A percentile compares a stretch with the other conserved stretches of the same genome.
Evolutionary conservation across 768 basidiomycete genomes (phyloP).

Genomic region (Roridomyces roridus): DNA sequence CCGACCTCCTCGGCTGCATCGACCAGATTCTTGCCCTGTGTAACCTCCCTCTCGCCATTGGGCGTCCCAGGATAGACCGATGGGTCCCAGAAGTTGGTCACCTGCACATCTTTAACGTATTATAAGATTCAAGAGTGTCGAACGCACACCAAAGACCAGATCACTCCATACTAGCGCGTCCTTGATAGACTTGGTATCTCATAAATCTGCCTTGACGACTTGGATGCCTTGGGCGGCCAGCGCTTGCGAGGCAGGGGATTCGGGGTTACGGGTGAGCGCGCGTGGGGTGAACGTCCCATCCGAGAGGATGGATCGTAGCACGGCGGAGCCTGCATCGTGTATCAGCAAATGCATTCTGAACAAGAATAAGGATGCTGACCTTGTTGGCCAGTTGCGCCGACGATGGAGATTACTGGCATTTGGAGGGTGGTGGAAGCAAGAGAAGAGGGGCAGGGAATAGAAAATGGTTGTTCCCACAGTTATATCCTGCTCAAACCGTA

Average conservation of each 20-base stretch:
- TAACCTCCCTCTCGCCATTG: neutral
- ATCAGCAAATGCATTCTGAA: no score
- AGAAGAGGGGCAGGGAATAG: no score
- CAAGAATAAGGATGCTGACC: no score
- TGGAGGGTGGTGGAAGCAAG: no score
- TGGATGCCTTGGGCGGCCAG: neutral
- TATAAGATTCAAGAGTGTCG: no score
- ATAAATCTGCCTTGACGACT: neutral
- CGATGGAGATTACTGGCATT: no score
- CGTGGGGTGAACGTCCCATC: neutral
- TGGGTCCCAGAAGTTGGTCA: slow-evolving; percentile 10
- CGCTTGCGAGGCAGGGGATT: neutral
- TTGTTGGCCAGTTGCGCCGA: no score
- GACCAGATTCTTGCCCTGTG: slow-evolving; percentile 11
- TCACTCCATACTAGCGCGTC: slow-evolving; percentile 19
- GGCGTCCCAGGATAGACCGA: neutral
- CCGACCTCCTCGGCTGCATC: slow-evolving; percentile 14
- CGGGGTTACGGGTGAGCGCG: neutral
- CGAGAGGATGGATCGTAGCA: neutral
- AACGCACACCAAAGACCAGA: slow-evolving; percentile 37
- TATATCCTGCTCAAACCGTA: no score
- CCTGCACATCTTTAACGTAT: neutral
- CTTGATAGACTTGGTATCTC: slow-evolving; percentile 32
- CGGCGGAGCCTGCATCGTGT: slow-evolving; percentile 33
- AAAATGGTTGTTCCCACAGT: no score